Base-by-base conservation (phyloP, 345 rosid species). In the Citrus sp. region DNA sequence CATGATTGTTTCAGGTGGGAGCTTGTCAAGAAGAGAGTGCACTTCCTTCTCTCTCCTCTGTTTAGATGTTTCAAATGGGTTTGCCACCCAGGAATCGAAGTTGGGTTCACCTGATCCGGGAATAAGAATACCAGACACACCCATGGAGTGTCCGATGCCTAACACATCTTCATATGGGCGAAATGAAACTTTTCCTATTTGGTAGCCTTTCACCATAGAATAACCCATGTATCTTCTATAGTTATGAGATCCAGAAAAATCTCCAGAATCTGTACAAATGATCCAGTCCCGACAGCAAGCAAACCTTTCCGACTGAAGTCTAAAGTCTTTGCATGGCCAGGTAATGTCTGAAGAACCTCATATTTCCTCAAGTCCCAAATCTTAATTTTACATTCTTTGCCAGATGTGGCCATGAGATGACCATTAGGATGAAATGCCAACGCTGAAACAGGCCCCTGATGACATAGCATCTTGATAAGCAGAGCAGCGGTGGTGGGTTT, bases 51-150 rank as follows among this genome's bases (percentile, higher is more conserved):
- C 98, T 27, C 94, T 78, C 71, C 97, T 77, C 83, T 96, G 99
- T 78, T 96, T 95, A 5, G 92, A 67, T 35, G 98, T 91, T 83
- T 96, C 98, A 30, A 88, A 92, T 5, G 97, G 99, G 71, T 94
- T 96, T 67, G 97, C 99, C 60, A 96, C 91, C 96, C 95, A 94
- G 9, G 96, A 85, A 81, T 96, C 98, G 3, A 94, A 94, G 86
- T 96, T 96, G 4, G 99, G 95, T 80, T 96, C 98, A 64, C 99
- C 97, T 18, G 99, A 88, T 61, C 98, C 97, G 0, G 99, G 99
- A 62, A 92, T 80, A 2, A 93, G 91, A 79, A 94, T 89, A 55
- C 97, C 88, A 32, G 97, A 93, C 97, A 93, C 91, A 19, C 99
- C 99, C 90, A 84, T 90, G 14, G 99, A 94, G 81, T 96, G 98